phyloP scores from a whole-genome alignment of 495 filamentous ascomycete species.

The Trichocladium antarcticum region DNA sequence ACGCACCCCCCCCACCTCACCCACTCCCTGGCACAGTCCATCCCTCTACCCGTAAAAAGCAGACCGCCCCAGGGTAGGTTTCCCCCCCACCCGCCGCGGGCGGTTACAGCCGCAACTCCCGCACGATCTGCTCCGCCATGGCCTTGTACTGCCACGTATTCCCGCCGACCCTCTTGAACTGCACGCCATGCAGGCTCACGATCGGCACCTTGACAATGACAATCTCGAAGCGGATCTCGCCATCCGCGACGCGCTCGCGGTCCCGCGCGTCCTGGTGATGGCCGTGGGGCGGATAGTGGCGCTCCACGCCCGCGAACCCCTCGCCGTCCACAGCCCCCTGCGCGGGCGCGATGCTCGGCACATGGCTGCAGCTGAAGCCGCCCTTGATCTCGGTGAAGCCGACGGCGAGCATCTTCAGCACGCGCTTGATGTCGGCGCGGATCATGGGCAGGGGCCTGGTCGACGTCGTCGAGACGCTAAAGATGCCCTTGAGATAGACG shows the following conservation, averaged over 20 bases:
- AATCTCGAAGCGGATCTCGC: slow-evolving; percentile 80
- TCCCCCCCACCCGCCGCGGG: not conserved
- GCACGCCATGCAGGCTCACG: slow-evolving; percentile 85
- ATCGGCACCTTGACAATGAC: slow-evolving; percentile 96
- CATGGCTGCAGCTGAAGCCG: slow-evolving; percentile 80
- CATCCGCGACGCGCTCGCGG: slow-evolving; percentile 40
- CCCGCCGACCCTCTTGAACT: slow-evolving; percentile 94
- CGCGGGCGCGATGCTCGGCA: slow-evolving; percentile 59
- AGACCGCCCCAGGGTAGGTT: not conserved
- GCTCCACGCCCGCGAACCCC: not conserved
- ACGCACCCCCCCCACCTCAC: not conserved
- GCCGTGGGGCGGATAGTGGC: not conserved
- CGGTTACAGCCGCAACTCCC: slow-evolving; percentile 58
- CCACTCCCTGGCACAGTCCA: not conserved
- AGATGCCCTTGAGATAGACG: slow-evolving; percentile 92
- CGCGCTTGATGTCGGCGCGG: slow-evolving; percentile 81
- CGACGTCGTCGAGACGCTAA: slow-evolving; percentile 94
- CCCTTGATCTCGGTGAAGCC: slow-evolving; percentile 86
- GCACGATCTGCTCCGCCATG: slow-evolving; percentile 90
- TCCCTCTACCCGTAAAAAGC: not conserved
- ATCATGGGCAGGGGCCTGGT: slow-evolving; percentile 79
- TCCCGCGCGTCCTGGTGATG: slow-evolving; percentile 17
- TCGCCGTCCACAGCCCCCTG: slow-evolving; percentile 41
- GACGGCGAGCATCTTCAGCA: slow-evolving; percentile 76
- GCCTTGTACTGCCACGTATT: slow-evolving; percentile 98